Evolutionary conservation across 73 alveolate genomes (phyloP).

Genomic region (Blepharisma stoltei): DNA sequence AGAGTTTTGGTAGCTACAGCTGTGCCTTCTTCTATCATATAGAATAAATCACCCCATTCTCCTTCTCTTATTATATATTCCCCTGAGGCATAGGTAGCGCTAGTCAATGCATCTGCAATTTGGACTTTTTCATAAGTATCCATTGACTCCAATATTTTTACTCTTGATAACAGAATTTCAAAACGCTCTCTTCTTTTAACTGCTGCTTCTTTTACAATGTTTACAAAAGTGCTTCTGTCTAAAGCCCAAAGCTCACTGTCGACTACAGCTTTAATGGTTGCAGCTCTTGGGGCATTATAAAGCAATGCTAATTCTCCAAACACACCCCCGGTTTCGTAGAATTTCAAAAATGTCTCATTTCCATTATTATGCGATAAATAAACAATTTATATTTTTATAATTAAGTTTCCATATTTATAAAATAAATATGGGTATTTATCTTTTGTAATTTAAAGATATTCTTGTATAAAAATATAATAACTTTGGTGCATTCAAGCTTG

Average conservation of each 20-base stretch:
- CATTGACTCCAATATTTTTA: slow-evolving; percentile 67
- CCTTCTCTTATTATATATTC: slow-evolving; percentile 74
- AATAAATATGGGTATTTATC: not conserved
- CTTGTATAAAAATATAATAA: no score
- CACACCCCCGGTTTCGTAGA: slow-evolving; percentile 50
- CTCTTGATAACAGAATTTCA: slow-evolving; percentile 68
- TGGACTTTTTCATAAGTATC: slow-evolving; percentile 83
- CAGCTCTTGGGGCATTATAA: slow-evolving; percentile 93
- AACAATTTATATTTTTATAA: not conserved
- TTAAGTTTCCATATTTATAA: not conserved
- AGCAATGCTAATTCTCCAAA: slow-evolving; percentile 84
- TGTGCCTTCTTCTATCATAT: slow-evolving; percentile 68
- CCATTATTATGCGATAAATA: no score
- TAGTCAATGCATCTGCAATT: slow-evolving; percentile 75
- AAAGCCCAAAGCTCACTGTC: slow-evolving; percentile 71
- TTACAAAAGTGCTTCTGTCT: slow-evolving; percentile 90
- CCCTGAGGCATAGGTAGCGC: slow-evolving; percentile 34
- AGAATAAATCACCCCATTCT: slow-evolving; percentile 61
- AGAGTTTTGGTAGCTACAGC: slow-evolving; percentile 75
- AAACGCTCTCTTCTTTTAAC: slow-evolving; percentile 79
- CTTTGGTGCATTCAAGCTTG: slow-evolving; percentile 38
- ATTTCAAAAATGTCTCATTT: slow-evolving; percentile 5
- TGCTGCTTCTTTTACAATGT: slow-evolving; percentile 90
- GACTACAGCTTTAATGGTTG: slow-evolving; percentile 73
- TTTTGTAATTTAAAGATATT: not conserved